These are phyloP conservation scores for Suillus alpinus DNA, from an alignment of 768 basidiomycete species.

Conservation along the genomic window DNA sequence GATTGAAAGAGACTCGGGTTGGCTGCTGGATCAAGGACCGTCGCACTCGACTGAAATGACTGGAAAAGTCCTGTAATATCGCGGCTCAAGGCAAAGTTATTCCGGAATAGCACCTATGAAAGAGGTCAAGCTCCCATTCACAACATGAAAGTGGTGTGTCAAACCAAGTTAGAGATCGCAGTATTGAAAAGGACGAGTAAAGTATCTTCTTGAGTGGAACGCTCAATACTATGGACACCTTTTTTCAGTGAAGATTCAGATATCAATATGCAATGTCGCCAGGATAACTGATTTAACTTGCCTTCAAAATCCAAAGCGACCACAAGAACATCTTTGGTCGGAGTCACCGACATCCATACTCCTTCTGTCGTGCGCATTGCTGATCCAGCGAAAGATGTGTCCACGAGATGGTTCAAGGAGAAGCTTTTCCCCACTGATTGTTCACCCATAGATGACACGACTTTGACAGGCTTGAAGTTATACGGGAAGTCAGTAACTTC, in stretches of 20 bases:
- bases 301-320: conserved; percentile 69
- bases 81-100: conserved; percentile 63
- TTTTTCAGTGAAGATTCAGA: not conserved
- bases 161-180: conserved; percentile 60
- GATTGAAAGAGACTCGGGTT: conserved; percentile 62
- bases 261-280: conserved; percentile 4
- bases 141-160: conserved; percentile 3
- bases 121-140: not conserved
- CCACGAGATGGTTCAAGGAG: conserved; percentile 55
- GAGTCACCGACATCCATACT: conserved; percentile 67
- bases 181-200: conserved; percentile 64
- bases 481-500: not conserved
- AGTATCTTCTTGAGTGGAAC: conserved; percentile 62
- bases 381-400: conserved; percentile 64
- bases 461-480: conserved; percentile 49
- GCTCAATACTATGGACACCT: conserved; percentile 64
- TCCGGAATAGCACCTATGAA: conserved; percentile 57
- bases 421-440: conserved; percentile 66
- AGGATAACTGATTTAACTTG: conserved; percentile 5
- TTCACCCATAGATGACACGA: conserved; percentile 68
- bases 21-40: conserved; percentile 53
- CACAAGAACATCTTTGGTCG: conserved; percentile 49
- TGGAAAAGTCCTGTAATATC: conserved; percentile 62
- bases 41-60: conserved; percentile 58
- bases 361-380: conserved; percentile 67